Evolutionary conservation across 1,139 yeast genomes (phyloP), one percentile per base, ranked within the genome.

Genomic region (Protomyces gravidus): DNA sequence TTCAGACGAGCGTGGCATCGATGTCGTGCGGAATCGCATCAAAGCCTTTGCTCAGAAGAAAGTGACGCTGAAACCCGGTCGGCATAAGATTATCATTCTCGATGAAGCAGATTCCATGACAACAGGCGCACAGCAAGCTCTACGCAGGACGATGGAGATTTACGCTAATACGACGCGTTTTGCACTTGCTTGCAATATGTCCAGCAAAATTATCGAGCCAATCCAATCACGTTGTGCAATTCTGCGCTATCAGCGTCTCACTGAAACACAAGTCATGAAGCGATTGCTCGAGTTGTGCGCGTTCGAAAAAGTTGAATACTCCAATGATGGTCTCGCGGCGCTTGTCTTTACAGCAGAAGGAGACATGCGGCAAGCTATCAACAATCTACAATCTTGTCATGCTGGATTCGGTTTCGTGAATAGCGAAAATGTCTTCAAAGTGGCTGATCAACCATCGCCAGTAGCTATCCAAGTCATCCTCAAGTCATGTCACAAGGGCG

Each of bases 81-180:
- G 83, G 67, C 97, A 92, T 69, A 92, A 92, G 77, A 87, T 92
- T 63, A 80, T 92, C 64, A 89, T 90, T 59, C 75, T 90, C 64
- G 97, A 90, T 72, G 97, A 90, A 72, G 97, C 97, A 0, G 97
- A 92, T 70, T 86, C 95, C n/a, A 88, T 92, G 90, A 92, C 98
- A 0, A 90, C 97, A 0, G 97, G 96, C 51, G 98, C 98, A 0
- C 99, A 92, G 72, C 96, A 90, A 70, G 99, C 99, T 0, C 76
- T 92, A 67, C 80, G 98, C 73, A 81, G 99, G 70, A 92, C 97
- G 1, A 92, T 92, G 98, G 99, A 92, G 70, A 81, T 92, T 28
- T 92, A 89, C 69, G 86, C 97, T 30, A 86, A 86, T 70, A 85
- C 97, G 3, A 92, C 99, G 3, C 80, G 99, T 68, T 92, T 94